Conservation (phyloP, 352 stramenopile species). For the Globisporangium camurandrum region DNA sequence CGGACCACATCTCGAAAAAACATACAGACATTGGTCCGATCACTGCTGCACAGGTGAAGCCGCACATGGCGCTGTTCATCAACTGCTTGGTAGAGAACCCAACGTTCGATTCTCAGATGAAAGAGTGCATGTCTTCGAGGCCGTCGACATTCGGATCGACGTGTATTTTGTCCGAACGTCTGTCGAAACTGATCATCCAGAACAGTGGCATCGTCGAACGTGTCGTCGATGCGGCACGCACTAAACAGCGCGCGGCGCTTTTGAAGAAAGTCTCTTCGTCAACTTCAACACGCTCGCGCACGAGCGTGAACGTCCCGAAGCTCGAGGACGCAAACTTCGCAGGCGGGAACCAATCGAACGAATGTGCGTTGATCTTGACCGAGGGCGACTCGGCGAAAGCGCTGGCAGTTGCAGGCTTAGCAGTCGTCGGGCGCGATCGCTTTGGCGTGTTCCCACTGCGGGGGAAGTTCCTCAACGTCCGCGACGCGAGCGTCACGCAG, state of each 20-base stretch:
- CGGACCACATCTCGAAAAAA: slow-evolving; percentile 95
- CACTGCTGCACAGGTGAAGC: slow-evolving; percentile 94
- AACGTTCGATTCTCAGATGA: slow-evolving; percentile 99
- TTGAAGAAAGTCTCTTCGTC: slow-evolving; percentile 83
- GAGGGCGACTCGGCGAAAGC: slow-evolving; percentile 99
- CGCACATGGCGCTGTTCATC: slow-evolving; percentile 97
- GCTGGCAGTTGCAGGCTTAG: slow-evolving; percentile 96
- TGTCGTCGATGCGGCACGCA: slow-evolving; percentile 89
- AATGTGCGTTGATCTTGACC: slow-evolving; percentile 98
- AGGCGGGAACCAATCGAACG: slow-evolving; percentile 83
- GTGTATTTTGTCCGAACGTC: slow-evolving; percentile 90
- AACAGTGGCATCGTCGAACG: slow-evolving; percentile 95
- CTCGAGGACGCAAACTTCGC: slow-evolving; percentile 98
- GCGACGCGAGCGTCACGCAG: slow-evolving; percentile 71
- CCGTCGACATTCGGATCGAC: slow-evolving; percentile 82
- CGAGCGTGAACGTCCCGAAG: slow-evolving; percentile 94
- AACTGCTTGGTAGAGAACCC: slow-evolving; percentile 99
- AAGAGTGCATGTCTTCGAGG: slow-evolving; percentile 96
- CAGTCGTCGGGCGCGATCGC: slow-evolving; percentile 96
- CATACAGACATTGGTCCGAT: slow-evolving; percentile 90
- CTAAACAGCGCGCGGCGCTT: slow-evolving; percentile 91
- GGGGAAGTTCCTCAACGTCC: slow-evolving; percentile 92
- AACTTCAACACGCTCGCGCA: slow-evolving; percentile 35
- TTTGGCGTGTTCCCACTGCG: slow-evolving; percentile 99
- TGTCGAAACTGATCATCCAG: slow-evolving; percentile 92